These are phyloP conservation scores for Citrus mangshanensis DNA, from an alignment of 345 rosid species.

Conservation along the genomic window DNA sequence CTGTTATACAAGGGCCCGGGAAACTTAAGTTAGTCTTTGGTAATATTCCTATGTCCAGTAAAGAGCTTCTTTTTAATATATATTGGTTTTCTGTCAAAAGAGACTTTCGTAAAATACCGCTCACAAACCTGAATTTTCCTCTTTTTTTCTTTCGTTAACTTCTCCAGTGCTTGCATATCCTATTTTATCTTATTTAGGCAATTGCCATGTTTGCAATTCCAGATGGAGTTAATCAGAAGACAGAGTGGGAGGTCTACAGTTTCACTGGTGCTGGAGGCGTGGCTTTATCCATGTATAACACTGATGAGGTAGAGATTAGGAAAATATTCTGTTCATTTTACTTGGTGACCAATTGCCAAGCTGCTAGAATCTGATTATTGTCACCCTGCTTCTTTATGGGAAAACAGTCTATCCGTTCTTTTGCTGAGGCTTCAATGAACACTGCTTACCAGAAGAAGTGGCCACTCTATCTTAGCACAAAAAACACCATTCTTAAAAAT, in stretches of 20 bases:
- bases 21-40: conserved; percentile 75
- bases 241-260: conserved; percentile 68
- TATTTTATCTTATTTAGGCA: conserved; percentile 2
- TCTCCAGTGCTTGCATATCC: background rate
- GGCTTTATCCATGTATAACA: conserved; percentile 85
- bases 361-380: conserved; percentile 18
- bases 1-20: conserved; percentile 69
- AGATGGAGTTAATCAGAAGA: conserved; percentile 53
- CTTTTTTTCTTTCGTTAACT: background rate
- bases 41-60: conserved; percentile 19
- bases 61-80: background rate
- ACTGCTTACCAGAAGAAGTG: conserved; percentile 85
- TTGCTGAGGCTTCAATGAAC: conserved; percentile 89
- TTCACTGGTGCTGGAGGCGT: conserved; percentile 87
- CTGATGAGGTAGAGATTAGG: conserved; percentile 69
- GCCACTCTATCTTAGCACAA: conserved; percentile 98
- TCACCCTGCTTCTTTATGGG: conserved; percentile 5
- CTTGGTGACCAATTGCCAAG: background rate
- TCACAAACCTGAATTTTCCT: background rate
- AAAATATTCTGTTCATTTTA: background rate
- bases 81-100: background rate
- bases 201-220: conserved; percentile 49
- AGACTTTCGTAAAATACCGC: background rate
- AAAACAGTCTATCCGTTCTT: conserved; percentile 71
- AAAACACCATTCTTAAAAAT: conserved; percentile 87